Conservation (phyloP, 208 protist species). For the Trypanosoma vivax region DNA sequence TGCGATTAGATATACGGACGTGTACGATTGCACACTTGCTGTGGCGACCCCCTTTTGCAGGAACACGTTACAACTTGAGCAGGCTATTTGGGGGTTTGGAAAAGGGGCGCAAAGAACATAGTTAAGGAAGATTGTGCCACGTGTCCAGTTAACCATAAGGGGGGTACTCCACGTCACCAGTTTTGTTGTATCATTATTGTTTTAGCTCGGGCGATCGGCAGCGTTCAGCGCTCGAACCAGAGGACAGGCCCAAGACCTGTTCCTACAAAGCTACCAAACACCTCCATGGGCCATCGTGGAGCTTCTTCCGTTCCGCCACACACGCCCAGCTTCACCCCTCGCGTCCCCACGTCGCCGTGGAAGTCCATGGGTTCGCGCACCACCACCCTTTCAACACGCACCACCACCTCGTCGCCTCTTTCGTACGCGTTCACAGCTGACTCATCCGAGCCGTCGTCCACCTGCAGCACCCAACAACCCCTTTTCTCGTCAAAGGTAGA, state of each 20-base stretch:
- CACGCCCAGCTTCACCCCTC: constrained; percentile 3
- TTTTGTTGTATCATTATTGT: too few species aligned
- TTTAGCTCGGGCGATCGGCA: background rate
- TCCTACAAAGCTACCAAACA: constrained; percentile 60
- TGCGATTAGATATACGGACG: too few species aligned
- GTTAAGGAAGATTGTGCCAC: too few species aligned
- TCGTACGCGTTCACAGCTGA: constrained; percentile 47
- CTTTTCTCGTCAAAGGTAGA: constrained; percentile 38
- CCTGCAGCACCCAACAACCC: constrained; percentile 43
- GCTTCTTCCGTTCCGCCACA: background rate
- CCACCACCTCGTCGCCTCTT: constrained; percentile 61
- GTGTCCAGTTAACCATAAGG: too few species aligned
- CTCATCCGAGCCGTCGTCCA: constrained; percentile 42
- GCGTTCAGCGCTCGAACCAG: constrained; percentile 48
- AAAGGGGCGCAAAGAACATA: too few species aligned
- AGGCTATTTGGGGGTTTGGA: too few species aligned
- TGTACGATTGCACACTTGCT: too few species aligned
- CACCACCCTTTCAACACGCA: constrained; percentile 37
- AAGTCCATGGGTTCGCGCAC: constrained; percentile 27
- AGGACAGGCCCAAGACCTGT: constrained; percentile 61
- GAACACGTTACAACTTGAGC: too few species aligned
- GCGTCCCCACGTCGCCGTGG: constrained; percentile 7
- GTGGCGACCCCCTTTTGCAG: too few species aligned
- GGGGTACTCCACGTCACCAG: too few species aligned
- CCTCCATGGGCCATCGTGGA: constrained; percentile 39